A percentile compares a stretch with the other conserved stretches of the same genome.
Conservation (phyloP, 2,329 filamentous ascomycete genomes). For the Fusarium drepaniforme region DNA sequence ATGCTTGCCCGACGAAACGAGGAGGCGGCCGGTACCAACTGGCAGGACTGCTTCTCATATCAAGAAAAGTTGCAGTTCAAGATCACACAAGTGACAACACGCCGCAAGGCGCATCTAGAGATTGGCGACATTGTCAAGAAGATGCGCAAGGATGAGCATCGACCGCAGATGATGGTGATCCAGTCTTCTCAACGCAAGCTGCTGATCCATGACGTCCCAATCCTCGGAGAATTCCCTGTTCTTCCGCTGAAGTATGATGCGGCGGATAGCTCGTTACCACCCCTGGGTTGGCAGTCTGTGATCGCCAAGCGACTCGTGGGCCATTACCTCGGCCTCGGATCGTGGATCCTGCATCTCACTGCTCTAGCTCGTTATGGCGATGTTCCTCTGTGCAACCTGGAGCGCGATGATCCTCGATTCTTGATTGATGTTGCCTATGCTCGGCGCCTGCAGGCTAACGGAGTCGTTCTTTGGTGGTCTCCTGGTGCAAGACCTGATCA, state of each 20-base stretch:
- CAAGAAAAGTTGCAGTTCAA: conserved; percentile 89
- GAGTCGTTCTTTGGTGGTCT: conserved; percentile 98
- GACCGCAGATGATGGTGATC: conserved; percentile 86
- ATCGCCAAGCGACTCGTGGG: conserved; percentile 87
- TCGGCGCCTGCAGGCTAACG: conserved; percentile 87
- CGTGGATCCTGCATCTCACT: conserved; percentile 91
- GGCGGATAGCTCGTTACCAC: conserved; percentile 87
- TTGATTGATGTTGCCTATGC: conserved; percentile 97
- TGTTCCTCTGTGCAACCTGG: conserved; percentile 93
- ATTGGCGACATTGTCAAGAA: conserved; percentile 90
- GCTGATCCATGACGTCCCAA: conserved; percentile 86
- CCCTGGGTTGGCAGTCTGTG: conserved; percentile 93
- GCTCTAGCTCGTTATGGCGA: conserved; percentile 92
- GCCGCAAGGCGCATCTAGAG: conserved; percentile 89
- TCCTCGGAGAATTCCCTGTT: conserved; percentile 86
- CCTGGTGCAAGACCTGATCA: conserved; percentile 89
- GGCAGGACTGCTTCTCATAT: conserved; percentile 88
- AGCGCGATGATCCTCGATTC: conserved; percentile 93
- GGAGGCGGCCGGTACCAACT: conserved; percentile 76
- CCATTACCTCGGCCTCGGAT: conserved; percentile 92
- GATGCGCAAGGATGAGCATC: conserved; percentile 85
- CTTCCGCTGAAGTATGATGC: conserved; percentile 85
- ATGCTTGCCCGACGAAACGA: conserved; percentile 74
- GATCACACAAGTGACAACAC: conserved; percentile 87
- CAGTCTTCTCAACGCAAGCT: conserved; percentile 89